Conservation (phyloP, 352 stramenopile genomes). For the Saprolegnia parasitica region DNA sequence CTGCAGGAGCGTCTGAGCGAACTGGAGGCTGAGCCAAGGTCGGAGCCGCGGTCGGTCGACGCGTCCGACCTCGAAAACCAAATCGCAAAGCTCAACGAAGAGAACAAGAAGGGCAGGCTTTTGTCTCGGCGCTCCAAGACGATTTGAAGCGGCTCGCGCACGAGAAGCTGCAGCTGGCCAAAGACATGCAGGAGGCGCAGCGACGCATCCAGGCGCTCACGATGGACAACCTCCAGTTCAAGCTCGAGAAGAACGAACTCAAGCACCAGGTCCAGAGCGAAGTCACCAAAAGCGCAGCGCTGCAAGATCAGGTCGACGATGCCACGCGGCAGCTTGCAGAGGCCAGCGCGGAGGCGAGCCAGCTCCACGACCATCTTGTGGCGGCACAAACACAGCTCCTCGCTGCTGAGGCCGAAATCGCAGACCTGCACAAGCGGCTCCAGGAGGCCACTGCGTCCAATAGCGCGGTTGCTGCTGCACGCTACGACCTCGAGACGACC, state of each 20-base stretch:
- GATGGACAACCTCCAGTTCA: neutral
- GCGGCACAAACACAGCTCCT: neutral
- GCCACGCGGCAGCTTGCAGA: neutral
- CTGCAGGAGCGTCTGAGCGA: neutral
- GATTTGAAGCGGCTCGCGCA: neutral
- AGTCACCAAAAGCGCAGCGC: neutral
- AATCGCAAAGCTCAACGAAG: neutral
- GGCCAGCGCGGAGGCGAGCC: neutral
- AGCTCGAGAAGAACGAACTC: constrained; percentile 1
- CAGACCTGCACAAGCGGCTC: neutral
- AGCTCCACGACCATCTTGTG: constrained; percentile 6
- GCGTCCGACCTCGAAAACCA: neutral
- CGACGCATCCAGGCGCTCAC: neutral
- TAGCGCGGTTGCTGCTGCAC: neutral
- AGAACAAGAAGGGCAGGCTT: constrained; percentile 5
- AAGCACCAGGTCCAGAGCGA: neutral
- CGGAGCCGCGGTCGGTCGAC: neutral
- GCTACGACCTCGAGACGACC: neutral
- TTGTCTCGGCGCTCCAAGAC: constrained; percentile 3
- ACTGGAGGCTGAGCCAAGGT: neutral
- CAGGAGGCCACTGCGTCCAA: neutral
- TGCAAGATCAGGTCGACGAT: neutral
- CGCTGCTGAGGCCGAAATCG: neutral
- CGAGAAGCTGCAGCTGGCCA: neutral
- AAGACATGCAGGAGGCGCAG: neutral